Base-by-base conservation (phyloP, 192 early-diverging fungal genomes). In the Umbelopsis ramanniana region DNA sequence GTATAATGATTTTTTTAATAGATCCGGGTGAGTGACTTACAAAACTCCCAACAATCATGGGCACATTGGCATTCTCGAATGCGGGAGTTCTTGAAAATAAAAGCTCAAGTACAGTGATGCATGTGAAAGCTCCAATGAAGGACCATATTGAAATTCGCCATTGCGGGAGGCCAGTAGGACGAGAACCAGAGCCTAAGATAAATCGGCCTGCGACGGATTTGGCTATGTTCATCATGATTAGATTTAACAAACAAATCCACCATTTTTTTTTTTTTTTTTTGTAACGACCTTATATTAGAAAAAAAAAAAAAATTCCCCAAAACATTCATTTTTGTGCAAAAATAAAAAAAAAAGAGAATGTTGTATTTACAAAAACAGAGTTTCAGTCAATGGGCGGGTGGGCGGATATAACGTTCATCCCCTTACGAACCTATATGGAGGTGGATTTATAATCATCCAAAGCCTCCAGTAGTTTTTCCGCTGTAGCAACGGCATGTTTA, bases 1-100 rank as follows among this genome's bases (percentile, higher is more conserved):
- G n/a, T n/a, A n/a, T n/a, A n/a, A n/a, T n/a, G n/a, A n/a, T n/a
- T n/a, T n/a, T n/a, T n/a, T n/a, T n/a, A n/a, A n/a, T n/a, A n/a
- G n/a, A n/a, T n/a, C n/a, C n/a, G n/a, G n/a, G n/a, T n/a, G n/a
- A 37, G 29, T 8, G 19, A 77, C 76, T 72, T 79, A 79, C 77
- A 74, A 79, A 79, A 21, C 73, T 74, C 8, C 40, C 77, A 63
- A 74, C 48, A 54, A 79, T 54, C 43, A 74, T 69, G 9, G 77
- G 77, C 11, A 69, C 38, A 46, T 74, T 23, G 26, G 67, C 53
- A 6, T 60, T 7, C 35, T 71, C 15, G 14, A 79, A 72, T 40
- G 46, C 50, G 24, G 66, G 33, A 2, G 60, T 67, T 46, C 68
- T 74, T 9, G 57, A 22, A 68, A 67, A 71, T 14, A 79, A 47